Conservation (phyloP, 2,329 filamentous ascomycete species). For the Pseudogymnoascus sp. region DNA sequence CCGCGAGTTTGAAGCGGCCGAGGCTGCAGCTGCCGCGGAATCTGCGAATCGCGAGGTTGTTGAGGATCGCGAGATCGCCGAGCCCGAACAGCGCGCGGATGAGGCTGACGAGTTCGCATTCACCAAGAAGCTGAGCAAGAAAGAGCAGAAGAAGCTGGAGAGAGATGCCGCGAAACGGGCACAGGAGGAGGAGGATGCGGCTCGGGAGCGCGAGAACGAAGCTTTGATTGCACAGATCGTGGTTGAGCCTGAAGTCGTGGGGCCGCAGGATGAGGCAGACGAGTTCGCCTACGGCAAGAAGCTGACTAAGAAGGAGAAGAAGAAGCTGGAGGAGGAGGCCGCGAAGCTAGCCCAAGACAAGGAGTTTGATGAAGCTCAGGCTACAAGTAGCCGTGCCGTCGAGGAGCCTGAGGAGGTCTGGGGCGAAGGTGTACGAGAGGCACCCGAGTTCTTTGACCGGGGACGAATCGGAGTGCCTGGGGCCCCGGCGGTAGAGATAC, state of each 20-base stretch:
- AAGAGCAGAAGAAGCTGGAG: slow-evolving; percentile 15
- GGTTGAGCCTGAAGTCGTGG: slow-evolving; percentile 20
- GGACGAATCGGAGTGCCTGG: not conserved
- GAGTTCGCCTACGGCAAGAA: slow-evolving; percentile 18
- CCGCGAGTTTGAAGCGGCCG: slow-evolving; percentile 16
- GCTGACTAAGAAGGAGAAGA: slow-evolving; percentile 12
- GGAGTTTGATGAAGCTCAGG: not conserved
- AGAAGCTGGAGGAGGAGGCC: slow-evolving; percentile 17
- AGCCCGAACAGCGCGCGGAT: slow-evolving; percentile 11
- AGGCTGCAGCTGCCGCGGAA: not conserved
- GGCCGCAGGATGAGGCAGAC: slow-evolving; percentile 6
- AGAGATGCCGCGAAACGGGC: slow-evolving; percentile 11
- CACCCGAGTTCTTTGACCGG: not conserved
- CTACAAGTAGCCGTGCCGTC: not conserved
- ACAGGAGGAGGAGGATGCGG: not conserved
- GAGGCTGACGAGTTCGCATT: slow-evolving; percentile 10
- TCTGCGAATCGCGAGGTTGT: not conserved
- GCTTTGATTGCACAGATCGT: slow-evolving; percentile 14
- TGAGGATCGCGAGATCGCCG: not conserved
- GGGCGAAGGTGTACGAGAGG: slow-evolving; percentile 15
- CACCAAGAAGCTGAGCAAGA: slow-evolving; percentile 17
- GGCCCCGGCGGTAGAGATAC: not conserved
- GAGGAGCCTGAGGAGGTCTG: not conserved
- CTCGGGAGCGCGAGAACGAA: slow-evolving; percentile 13
- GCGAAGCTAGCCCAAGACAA: not conserved